A percentile compares a stretch with the other conserved stretches of the same genome.
Evolutionary conservation across 768 basidiomycete genomes (phyloP).

Genomic region (Macrolepiota dolichaula): DNA sequence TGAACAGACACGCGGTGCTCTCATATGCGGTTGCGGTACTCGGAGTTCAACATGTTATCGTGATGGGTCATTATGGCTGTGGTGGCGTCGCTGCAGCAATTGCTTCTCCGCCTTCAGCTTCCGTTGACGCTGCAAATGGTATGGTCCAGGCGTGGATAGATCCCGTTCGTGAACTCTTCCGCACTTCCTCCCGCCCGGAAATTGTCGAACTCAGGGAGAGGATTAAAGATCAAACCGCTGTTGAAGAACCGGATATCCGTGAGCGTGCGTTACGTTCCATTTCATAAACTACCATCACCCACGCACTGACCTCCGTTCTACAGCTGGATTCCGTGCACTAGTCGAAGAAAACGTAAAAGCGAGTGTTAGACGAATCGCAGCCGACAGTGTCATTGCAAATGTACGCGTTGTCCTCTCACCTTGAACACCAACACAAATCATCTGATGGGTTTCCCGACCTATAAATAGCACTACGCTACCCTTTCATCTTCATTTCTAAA

Average conservation of each 20-base stretch:
- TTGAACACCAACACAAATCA: background rate
- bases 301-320: background rate
- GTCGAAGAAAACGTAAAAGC: conserved; percentile 16
- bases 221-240: conserved; percentile 14
- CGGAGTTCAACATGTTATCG: conserved; percentile 35
- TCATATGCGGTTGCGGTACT: conserved; percentile 34
- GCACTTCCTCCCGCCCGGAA: conserved; percentile 27
- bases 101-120: conserved; percentile 18
- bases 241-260: conserved; percentile 24
- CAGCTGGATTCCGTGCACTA: conserved; percentile 32
- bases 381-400: conserved; percentile 17
- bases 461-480: conserved; percentile 13
- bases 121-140: conserved; percentile 23
- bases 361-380: conserved; percentile 18
- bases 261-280: conserved; percentile 22
- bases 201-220: conserved; percentile 30
- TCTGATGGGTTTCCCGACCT: background rate
- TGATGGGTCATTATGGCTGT: conserved; percentile 44
- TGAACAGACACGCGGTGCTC: conserved; percentile 27
- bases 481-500: conserved; percentile 1
- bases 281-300: accelerated
- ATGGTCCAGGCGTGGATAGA: conserved; percentile 38
- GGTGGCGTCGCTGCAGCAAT: conserved; percentile 39
- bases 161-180: conserved; percentile 34
- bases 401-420: conserved; percentile 8